Base-by-base conservation (phyloP, 2,329 filamentous ascomycete genomes). In the Alternaria consortialis region DNA sequence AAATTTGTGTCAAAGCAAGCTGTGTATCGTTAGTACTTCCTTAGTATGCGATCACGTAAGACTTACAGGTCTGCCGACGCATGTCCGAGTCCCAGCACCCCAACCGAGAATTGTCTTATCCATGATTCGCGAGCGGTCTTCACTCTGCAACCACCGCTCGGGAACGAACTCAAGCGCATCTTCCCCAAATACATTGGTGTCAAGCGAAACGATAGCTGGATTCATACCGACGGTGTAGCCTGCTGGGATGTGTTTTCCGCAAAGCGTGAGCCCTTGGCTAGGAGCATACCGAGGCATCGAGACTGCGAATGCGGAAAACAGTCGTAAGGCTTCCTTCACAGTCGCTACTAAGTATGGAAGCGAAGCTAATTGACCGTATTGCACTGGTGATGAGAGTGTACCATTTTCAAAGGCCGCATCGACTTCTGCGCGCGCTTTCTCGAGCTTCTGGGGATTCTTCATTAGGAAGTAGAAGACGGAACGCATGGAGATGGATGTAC, bases 281-380 rank as follows among this genome's bases (percentile, higher is more conserved):
- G 91, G 91, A 0, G 91, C 89, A 47, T 93, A 82, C 55, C 92
- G 85, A 76, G 93, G 91, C 43, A 93, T 81, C 0, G 88, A 87
- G 8, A 93, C 80, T 0, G 90, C 91, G 0, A 89, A 85, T 0
- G 91, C 89, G 0, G 91, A 91, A 74, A 93, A 90, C 68, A 92
- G 75, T 7, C 91, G 86, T 79, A 93, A 91, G 5, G 88, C 86
- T 77, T 95, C 92, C 73, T 93, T 91, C 69, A 94, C 85, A 55
- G 88, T 88, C 3, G 91, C 91, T 70, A 92, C 89, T 2, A 94
- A 85, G 74, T 94, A 94, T 0, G 87, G 86, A 5, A 94, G 83
- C 53, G 85, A 85, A 75, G 91, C 88, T 48, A 83, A 84, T 74
- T 93, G 65, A 7, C 34, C 40, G 27, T 70, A 64, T 25, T 57